Percentiles rank a stretch among this genome's conserved stretches.
These are phyloP conservation scores for Boletus reticuloceps DNA, from an alignment of 768 basidiomycete genomes.

Conservation along the genomic window DNA sequence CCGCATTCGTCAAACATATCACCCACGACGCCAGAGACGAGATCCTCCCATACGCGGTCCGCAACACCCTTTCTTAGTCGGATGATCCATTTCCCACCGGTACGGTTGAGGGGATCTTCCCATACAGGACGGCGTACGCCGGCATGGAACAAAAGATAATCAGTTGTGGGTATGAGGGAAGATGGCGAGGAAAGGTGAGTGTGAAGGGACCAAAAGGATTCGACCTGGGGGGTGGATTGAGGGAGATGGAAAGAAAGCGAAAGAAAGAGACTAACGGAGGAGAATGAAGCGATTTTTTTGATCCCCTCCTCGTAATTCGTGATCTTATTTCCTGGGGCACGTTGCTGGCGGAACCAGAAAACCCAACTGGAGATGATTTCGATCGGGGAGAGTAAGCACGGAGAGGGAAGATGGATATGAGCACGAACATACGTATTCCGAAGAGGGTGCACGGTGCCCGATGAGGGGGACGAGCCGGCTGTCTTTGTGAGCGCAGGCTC, in stretches of 20 bases:
- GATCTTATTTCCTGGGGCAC: conserved; percentile 85
- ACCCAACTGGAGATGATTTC: conserved; percentile 61
- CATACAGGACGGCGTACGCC: conserved; percentile 88
- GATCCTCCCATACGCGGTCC: conserved; percentile 89
- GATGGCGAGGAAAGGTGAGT: conserved; percentile 90
- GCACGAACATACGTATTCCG: conserved; percentile 80
- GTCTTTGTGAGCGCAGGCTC: conserved; percentile 41
- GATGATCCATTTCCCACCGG: conserved; percentile 95
- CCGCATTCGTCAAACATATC: conserved; percentile 81
- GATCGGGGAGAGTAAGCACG: conserved; percentile 18
- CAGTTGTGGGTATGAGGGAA: conserved; percentile 81
- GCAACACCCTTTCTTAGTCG: conserved; percentile 88
- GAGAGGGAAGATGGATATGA: conserved; percentile 14
- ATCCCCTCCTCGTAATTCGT: conserved; percentile 94
- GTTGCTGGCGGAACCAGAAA: conserved; percentile 91
- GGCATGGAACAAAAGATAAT: conserved; percentile 89
- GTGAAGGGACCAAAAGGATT: conserved; percentile 94
- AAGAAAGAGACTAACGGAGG: conserved; percentile 56
- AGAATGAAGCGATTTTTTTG: conserved; percentile 86
- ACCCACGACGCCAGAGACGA: conserved; percentile 82
- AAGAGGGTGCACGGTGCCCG: conserved; percentile 62
- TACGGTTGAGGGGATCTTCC: conserved; percentile 88
- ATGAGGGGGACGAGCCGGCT: conserved; percentile 19
- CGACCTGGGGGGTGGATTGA: conserved; percentile 54
- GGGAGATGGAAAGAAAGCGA: background rate